Base-by-base conservation (phyloP, 345 rosid genomes). In the Pelargonium nanum region DNA sequence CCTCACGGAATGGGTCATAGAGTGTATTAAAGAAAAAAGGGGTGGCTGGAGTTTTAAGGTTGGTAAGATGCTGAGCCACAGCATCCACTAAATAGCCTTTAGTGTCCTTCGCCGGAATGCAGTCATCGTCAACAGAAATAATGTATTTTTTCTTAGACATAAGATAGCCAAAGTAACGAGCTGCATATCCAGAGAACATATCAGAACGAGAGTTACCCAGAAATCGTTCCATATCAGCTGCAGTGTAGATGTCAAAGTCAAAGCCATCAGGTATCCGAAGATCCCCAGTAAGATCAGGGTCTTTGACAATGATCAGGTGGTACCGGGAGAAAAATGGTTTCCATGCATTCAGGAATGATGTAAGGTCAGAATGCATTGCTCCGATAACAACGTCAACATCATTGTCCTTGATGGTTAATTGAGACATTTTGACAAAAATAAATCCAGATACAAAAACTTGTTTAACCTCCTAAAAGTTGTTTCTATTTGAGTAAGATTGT, bases 1-100 rank as follows among this genome's bases (percentile, higher is more conserved):
- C 98, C 58, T 89, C 72, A 1, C 81, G 57, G 26, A 60, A 89
- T 61, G 98, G 97, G 64, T 92, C 98, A 15, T 89, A 92, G 56
- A 92, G 85, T 13, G 98, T 92, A 57, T 92, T 92, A 72, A 92
- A 92, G 82, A 89, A 92, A 74, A 81, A 85, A 22, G 98, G 98
- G 0, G 95, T 92, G 25, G 98, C 98, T 15, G 98, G 96, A 19
- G 77, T 73, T 24, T 75, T 53, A 19, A 92, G 84, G 77, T 92
- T 92, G 20, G 25, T 53, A 28, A 92, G 69, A 61, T 92, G 99
- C 80, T 85, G 94, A 56, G 81, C 77, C 60, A 84, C 85, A 67
- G 82, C 88, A 83, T 92, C 93, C 58, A 85, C 77, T 55, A 81
- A 64, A 68, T 75, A 59, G 55, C 96, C 97, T 32, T 71, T 70